Percentiles rank a stretch among this genome's conserved stretches.
phyloP scores from a whole-genome alignment of 2,329 filamentous ascomycete species.

The Fusarium piperis region DNA sequence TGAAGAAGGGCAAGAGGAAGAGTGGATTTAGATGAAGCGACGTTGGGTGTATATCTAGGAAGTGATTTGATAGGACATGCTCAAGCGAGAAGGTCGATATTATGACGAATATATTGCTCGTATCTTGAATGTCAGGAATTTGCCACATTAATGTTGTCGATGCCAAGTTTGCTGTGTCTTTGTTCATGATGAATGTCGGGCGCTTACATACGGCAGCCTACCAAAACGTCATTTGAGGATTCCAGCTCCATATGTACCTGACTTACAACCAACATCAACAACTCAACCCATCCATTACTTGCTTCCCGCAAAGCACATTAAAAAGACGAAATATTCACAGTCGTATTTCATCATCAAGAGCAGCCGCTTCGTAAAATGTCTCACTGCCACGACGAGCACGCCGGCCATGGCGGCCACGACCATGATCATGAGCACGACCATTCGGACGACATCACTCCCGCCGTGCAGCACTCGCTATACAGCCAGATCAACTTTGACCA shows the following conservation, averaged over 20 bases:
- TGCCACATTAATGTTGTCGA: neutral
- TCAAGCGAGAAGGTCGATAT: no score
- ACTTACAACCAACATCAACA: constrained; percentile 34
- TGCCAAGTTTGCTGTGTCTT: neutral
- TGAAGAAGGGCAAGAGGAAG: constrained; percentile 56
- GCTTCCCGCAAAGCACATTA: neutral
- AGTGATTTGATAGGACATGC: neutral
- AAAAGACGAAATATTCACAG: neutral
- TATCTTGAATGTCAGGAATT: neutral
- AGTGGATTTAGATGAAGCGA: constrained; percentile 52
- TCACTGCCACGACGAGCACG: constrained; percentile 63
- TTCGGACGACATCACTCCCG: constrained; percentile 90
- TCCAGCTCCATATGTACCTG: constrained; percentile 13
- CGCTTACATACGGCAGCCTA: constrained; percentile 14
- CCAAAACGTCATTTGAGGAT: constrained; percentile 34
- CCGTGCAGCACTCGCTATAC: constrained; percentile 90
- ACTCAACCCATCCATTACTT: neutral
- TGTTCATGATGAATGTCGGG: constrained; percentile 19
- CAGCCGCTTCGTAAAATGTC: constrained; percentile 46
- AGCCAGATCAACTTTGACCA: constrained; percentile 90
- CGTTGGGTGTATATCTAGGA: neutral
- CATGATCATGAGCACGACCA: constrained; percentile 80
- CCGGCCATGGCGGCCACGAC: constrained; percentile 62
- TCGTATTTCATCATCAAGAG: neutral
- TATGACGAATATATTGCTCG: neutral